These are phyloP conservation scores for Naganishia antarctica DNA, from an alignment of 768 basidiomycete species.

Conservation along the genomic window DNA sequence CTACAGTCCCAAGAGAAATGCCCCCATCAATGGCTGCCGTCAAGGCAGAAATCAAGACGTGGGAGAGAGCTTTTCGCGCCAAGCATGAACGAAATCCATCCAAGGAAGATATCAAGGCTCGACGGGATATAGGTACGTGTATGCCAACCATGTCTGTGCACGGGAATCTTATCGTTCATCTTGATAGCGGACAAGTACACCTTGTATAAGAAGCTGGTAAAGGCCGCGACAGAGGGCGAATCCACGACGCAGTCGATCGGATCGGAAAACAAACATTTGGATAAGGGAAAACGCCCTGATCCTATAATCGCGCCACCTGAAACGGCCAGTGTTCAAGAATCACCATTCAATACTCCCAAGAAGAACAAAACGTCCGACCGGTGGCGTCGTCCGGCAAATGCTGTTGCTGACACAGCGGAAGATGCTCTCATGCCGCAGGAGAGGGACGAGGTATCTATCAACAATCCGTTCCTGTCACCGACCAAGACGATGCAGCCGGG, in stretches of 20 bases:
- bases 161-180: background rate
- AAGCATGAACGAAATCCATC: constrained; percentile 44
- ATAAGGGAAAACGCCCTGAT: too few relatives aligned
- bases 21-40: constrained; percentile 34
- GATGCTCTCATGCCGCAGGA: too few relatives aligned
- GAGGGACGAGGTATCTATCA: too few relatives aligned
- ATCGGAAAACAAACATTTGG: too few relatives aligned
- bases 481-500: background rate
- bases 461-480: constrained; percentile 11
- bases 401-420: background rate
- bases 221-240: background rate
- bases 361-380: constrained; percentile 19
- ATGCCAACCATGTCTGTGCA: background rate
- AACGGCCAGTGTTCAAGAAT: too few relatives aligned
- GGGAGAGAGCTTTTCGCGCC: constrained; percentile 48
- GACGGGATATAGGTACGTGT: constrained; percentile 47
- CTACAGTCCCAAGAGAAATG: background rate
- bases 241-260: background rate
- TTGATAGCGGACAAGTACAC: constrained; percentile 24
- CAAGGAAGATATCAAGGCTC: constrained; percentile 50
- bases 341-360: constrained; percentile 7
- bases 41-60: constrained; percentile 49
- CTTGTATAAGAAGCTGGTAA: constrained; percentile 24
- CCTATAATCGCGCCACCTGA: too few relatives aligned
- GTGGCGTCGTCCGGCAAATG: constrained; percentile 7